A percentile compares a stretch with the other conserved stretches of the same genome.
phyloP scores from a whole-genome alignment of 2,329 filamentous ascomycete genomes.

The Teratosphaeriaceae sp. region DNA sequence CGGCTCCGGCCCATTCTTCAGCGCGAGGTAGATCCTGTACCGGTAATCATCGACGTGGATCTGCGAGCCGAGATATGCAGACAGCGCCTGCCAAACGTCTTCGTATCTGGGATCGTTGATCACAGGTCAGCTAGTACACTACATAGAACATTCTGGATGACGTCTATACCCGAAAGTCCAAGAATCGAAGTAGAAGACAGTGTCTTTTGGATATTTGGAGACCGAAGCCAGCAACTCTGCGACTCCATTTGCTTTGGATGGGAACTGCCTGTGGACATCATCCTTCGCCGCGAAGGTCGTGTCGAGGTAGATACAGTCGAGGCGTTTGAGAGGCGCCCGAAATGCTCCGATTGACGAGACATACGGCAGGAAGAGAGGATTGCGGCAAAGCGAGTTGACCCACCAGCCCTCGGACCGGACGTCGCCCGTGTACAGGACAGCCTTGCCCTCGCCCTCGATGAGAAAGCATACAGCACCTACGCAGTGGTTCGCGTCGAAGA shows the following conservation, averaged over 20 bases:
- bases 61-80: slow-evolving; percentile 60
- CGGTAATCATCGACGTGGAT: slow-evolving; percentile 84
- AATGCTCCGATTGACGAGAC: slow-evolving; percentile 8
- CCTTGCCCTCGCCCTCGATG: slow-evolving; percentile 65
- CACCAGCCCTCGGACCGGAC: slow-evolving; percentile 83
- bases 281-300: slow-evolving; percentile 63
- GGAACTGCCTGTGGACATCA: slow-evolving; percentile 46
- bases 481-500: slow-evolving; percentile 80
- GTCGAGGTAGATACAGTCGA: slow-evolving; percentile 85
- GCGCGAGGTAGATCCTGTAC: slow-evolving; percentile 61
- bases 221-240: slow-evolving; percentile 66
- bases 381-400: slow-evolving; percentile 64
- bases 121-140: too few relatives aligned
- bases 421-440: slow-evolving; percentile 83
- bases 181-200: slow-evolving; percentile 74
- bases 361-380: slow-evolving; percentile 70
- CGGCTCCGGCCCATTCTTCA: slow-evolving; percentile 36
- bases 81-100: slow-evolving; percentile 80
- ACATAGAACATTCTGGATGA: neutral
- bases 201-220: slow-evolving; percentile 60
- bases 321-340: slow-evolving; percentile 53
- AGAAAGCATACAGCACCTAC: slow-evolving; percentile 88
- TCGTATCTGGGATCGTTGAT: slow-evolving; percentile 48
- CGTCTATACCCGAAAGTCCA: slow-evolving; percentile 72
- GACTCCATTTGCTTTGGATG: slow-evolving; percentile 67